A percentile compares a stretch with the other conserved stretches of the same genome.
Evolutionary conservation across 2,329 filamentous ascomycete genomes (phyloP).

Genomic region (Colletotrichum musae): DNA sequence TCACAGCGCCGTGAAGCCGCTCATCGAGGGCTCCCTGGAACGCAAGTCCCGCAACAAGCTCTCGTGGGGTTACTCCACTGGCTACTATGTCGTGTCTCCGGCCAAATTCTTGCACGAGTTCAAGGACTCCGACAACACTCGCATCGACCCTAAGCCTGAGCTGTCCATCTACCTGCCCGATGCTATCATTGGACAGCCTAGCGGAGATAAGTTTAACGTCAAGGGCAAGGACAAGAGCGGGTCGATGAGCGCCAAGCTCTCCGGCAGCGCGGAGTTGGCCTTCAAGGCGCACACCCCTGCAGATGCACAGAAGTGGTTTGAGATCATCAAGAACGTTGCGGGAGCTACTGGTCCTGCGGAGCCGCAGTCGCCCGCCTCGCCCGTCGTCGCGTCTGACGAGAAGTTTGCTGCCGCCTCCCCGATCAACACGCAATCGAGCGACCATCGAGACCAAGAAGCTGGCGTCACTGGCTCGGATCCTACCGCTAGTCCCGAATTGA

Average conservation of each 20-base stretch:
- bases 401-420: conserved; percentile 43
- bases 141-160: conserved; percentile 84
- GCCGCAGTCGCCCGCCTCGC: conserved; percentile 51
- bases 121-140: conserved; percentile 86
- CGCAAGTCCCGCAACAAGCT: conserved; percentile 92
- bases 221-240: conserved; percentile 94
- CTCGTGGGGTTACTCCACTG: conserved; percentile 80
- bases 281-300: conserved; percentile 90
- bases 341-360: conserved; percentile 62
- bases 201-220: conserved; percentile 89
- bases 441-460: conserved; percentile 61
- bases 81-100: conserved; percentile 92
- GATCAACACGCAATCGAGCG: conserved; percentile 41
- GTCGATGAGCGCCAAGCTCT: conserved; percentile 84
- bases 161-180: conserved; percentile 94
- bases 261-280: conserved; percentile 82
- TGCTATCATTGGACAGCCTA: conserved; percentile 80
- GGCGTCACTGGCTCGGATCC: conserved; percentile 57
- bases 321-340: conserved; percentile 75
- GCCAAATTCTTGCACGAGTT: conserved; percentile 95
- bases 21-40: conserved; percentile 91
- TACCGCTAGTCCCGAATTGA: conserved; percentile 32
- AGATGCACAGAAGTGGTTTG: conserved; percentile 89
- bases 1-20: conserved; percentile 82
- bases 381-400: conserved; percentile 49